Conservation (phyloP, 1,139 yeast species). For the Yamadazyma blattariae region DNA sequence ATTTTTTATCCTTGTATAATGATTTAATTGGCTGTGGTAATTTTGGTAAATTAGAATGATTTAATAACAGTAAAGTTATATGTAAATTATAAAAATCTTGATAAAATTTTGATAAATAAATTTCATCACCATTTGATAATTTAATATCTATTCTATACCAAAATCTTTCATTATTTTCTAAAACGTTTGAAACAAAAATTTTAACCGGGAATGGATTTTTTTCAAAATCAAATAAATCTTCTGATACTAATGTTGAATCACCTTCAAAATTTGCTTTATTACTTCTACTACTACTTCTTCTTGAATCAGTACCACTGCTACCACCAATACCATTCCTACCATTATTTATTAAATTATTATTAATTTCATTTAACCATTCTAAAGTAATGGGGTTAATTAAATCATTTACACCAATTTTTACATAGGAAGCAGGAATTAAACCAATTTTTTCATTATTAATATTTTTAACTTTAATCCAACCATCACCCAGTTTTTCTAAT, state of each 20-base stretch:
- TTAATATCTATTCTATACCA: slow-evolving; percentile 44
- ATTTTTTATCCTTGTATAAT: slow-evolving; percentile 15
- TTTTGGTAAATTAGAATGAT: slow-evolving; percentile 24
- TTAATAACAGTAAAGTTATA: slow-evolving; percentile 18
- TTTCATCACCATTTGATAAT: slow-evolving; percentile 28
- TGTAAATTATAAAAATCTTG: slow-evolving; percentile 45
- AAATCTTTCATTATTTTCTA: slow-evolving; percentile 32
- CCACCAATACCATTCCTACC: not conserved
- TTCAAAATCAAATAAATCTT: slow-evolving; percentile 16
- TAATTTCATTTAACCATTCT: slow-evolving; percentile 31
- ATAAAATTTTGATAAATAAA: slow-evolving; percentile 36
- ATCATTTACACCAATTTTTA: slow-evolving; percentile 43
- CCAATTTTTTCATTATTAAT: slow-evolving; percentile 35
- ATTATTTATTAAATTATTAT: not conserved
- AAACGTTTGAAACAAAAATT: slow-evolving; percentile 33
- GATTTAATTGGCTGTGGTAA: slow-evolving; percentile 36
- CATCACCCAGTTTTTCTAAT: slow-evolving; percentile 38
- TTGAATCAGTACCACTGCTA: too few species aligned
- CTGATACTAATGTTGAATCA: slow-evolving; percentile 5
- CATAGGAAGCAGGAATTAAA: slow-evolving; percentile 45
- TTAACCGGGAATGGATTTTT: slow-evolving; percentile 25
- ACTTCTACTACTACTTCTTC: not conserved
- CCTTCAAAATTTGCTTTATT: slow-evolving; percentile 1
- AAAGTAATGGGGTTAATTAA: slow-evolving; percentile 35
- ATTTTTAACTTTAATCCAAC: slow-evolving; percentile 43